Evolutionary conservation across 129 eudicot species (phyloP).

Genomic region (Tagetes erecta): DNA sequence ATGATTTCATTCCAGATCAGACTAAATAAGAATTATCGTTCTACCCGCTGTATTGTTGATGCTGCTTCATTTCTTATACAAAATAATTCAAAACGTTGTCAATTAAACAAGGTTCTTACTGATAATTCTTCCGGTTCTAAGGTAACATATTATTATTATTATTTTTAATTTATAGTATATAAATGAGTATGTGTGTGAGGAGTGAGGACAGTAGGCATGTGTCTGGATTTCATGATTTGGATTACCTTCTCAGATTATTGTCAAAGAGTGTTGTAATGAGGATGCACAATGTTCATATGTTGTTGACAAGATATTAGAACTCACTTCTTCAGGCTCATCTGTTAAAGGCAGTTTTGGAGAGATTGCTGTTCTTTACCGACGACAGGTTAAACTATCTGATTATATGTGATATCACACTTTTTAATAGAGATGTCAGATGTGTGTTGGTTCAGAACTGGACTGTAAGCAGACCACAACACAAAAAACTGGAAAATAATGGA

Average conservation of each 20-base stretch:
- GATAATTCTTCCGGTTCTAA: conserved; percentile 90
- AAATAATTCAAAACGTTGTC: conserved; percentile 72
- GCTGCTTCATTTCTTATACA: conserved; percentile 88
- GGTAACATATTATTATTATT: conserved; percentile 39
- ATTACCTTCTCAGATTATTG: conserved; percentile 53
- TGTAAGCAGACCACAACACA: not conserved
- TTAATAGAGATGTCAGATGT: not conserved
- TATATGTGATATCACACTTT: conserved; percentile 2
- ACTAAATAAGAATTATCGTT: conserved; percentile 82
- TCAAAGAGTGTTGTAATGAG: conserved; percentile 88
- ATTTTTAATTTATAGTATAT: not conserved
- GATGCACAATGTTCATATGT: conserved; percentile 93
- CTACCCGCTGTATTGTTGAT: conserved; percentile 93
- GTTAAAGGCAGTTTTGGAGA: conserved; percentile 65
- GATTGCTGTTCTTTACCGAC: conserved; percentile 89
- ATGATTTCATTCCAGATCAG: conserved; percentile 50
- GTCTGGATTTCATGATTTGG: conserved; percentile 19
- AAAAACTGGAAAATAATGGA: not conserved
- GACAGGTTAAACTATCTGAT: conserved; percentile 75
- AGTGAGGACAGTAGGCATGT: not conserved
- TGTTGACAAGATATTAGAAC: conserved; percentile 88
- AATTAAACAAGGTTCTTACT: conserved; percentile 62
- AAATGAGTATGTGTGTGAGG: not conserved
- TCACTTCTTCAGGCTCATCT: conserved; percentile 55
- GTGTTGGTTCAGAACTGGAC: not conserved